Evolutionary conservation across 768 basidiomycete genomes (phyloP).

Genomic region (Amanita jacksonii): DNA sequence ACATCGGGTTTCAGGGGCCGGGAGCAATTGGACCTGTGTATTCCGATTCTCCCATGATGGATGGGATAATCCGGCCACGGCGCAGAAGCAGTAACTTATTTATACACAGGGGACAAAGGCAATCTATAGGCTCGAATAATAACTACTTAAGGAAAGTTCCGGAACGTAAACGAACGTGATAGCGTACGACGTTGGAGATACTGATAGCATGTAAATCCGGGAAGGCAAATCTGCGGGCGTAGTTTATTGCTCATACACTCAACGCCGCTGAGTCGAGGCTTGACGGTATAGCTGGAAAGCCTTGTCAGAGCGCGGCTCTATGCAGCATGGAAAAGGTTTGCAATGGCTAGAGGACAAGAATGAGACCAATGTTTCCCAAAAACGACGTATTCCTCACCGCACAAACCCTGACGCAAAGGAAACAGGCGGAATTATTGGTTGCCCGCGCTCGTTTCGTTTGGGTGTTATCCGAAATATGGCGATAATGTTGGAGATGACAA

Average conservation of each 20-base stretch:
- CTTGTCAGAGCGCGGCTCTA: slow-evolving; percentile 32
- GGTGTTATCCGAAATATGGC: slow-evolving; percentile 36
- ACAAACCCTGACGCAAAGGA: slow-evolving; percentile 36
- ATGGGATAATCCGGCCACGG: too few relatives aligned
- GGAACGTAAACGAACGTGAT: not conserved
- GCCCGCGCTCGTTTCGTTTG: slow-evolving; percentile 30
- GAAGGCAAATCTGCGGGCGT: too few relatives aligned
- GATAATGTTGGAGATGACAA: slow-evolving; percentile 33
- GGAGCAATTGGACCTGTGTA: not conserved
- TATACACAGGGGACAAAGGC: not conserved
- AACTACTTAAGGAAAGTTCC: slow-evolving; percentile 6
- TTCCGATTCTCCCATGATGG: not conserved
- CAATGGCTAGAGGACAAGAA: slow-evolving; percentile 31
- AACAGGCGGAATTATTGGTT: slow-evolving; percentile 26
- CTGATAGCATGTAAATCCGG: too few relatives aligned
- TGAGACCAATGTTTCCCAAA: not conserved
- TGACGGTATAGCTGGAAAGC: slow-evolving; percentile 17
- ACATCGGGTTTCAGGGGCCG: not conserved
- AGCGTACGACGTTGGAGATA: not conserved
- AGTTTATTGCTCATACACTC: not conserved
- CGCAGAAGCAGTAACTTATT: not conserved
- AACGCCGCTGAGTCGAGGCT: slow-evolving; percentile 1
- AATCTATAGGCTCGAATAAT: slow-evolving; percentile 1
- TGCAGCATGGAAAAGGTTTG: slow-evolving; percentile 37
- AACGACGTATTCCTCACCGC: slow-evolving; percentile 24